These are phyloP conservation scores for Metarhizium album DNA, from an alignment of 2,329 filamentous ascomycete genomes.

Conservation along the genomic window DNA sequence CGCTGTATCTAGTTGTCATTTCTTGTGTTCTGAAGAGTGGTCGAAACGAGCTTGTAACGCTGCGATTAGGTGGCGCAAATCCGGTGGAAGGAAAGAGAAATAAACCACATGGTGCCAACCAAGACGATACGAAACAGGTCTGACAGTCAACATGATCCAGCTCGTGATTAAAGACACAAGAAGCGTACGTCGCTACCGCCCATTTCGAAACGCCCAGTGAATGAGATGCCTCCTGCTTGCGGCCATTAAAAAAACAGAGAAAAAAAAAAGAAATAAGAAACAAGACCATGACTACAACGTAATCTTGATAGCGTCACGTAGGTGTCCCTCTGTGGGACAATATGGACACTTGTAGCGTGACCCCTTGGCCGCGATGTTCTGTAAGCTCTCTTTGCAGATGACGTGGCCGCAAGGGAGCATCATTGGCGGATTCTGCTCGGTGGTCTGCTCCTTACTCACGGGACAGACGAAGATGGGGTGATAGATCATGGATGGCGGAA, in stretches of 20 bases:
- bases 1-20: background rate
- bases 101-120: background rate
- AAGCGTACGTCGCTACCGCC: background rate
- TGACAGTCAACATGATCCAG: background rate
- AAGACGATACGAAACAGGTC: background rate
- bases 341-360: slow-evolving; percentile 90
- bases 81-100: background rate
- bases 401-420: slow-evolving; percentile 95
- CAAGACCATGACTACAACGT: slow-evolving; percentile 43
- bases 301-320: slow-evolving; percentile 66
- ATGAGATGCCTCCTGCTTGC: background rate
- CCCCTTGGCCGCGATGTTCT: slow-evolving; percentile 67
- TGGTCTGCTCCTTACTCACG: slow-evolving; percentile 92
- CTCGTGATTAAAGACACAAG: background rate
- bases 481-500: slow-evolving; percentile 57
- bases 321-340: slow-evolving; percentile 73
- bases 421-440: slow-evolving; percentile 87
- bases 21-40: background rate
- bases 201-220: background rate
- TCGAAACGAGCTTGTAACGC: background rate
- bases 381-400: slow-evolving; percentile 73
- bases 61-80: too few species aligned
- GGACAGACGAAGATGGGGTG: slow-evolving; percentile 98
- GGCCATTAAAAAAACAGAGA: too few species aligned
- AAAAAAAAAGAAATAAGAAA: too few species aligned